Conservation (phyloP, 805 yeast species). For the Cyberlindnera nakhonratchasimensis region DNA sequence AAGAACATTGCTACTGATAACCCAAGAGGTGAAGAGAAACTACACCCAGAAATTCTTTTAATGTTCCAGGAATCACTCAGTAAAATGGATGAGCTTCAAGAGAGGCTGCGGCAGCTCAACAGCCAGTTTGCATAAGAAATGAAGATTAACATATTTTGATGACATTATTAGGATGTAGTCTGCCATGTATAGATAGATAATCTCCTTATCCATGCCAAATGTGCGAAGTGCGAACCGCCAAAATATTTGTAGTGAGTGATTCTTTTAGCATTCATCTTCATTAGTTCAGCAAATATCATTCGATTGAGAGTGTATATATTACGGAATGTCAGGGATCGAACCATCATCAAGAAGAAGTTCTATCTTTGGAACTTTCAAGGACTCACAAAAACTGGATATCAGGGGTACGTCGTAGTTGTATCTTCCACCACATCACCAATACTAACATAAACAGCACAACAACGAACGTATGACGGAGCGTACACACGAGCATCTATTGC, state of each 20-base stretch:
- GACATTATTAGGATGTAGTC: no score
- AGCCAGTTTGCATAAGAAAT: constrained; percentile 11
- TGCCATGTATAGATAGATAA: no score
- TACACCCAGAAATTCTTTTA: constrained; percentile 47
- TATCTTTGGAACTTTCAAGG: constrained; percentile 10
- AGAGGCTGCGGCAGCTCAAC: constrained; percentile 23
- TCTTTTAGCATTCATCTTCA: no score
- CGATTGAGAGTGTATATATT: no score
- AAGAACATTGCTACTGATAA: no score
- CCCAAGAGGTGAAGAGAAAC: constrained; percentile 10
- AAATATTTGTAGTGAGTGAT: no score
- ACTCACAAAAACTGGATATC: constrained; percentile 15
- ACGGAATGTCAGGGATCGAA: no score
- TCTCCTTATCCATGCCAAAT: no score
- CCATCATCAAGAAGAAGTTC: constrained; percentile 7
- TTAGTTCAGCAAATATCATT: no score
- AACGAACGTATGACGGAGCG: constrained; percentile 83
- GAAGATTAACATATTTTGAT: neutral
- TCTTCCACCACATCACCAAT: neutral
- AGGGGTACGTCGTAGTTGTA: constrained; percentile 10
- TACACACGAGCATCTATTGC: constrained; percentile 72
- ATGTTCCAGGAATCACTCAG: constrained; percentile 57
- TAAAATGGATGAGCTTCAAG: constrained; percentile 38
- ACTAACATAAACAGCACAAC: constrained; percentile 28
- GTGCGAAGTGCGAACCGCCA: no score